Base-by-base conservation (phyloP, 2,329 filamentous ascomycete genomes). In the Tolypocladium amazonense region DNA sequence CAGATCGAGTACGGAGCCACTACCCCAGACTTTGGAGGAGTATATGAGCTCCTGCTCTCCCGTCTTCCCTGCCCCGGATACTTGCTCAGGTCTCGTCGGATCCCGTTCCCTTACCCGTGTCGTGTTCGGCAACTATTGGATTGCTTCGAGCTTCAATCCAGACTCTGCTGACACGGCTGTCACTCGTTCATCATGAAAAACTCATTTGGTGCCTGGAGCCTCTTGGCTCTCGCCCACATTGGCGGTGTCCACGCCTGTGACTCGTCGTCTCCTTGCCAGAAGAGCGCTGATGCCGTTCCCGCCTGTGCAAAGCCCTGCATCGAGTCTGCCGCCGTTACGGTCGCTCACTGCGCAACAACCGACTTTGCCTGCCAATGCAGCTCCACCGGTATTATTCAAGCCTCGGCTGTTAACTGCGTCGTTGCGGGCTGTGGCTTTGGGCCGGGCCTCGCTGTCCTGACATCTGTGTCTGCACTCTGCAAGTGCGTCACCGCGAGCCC, bases 301-400 rank as follows among this genome's bases (percentile, higher is more conserved):
- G 25, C 47, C 14, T 70, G 68, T 57, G 68, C 65, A 25, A 63
- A 61, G 15, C 41, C 54, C 2, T 70, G 68, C 60, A 67, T 70
- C 58, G 55, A 60, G 25, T 68, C 66, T 18, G 68, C 68, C 4
- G 69, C 67, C 4, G 63, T 63, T 20, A 63, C 64, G 7, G 60
- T 60, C 6, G 66, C 63, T 7, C 56, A 57, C 33, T 71, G 69
- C 39, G 61, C 58, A 9, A 60, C 62, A 12, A 57, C 39, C 9
- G 66, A 71, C 61, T 68, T 61, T 56, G 62, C 60, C 20, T 71
- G 69, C 56, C 65, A 67, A 50, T 71, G 69, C 59, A 62, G 61
- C 14, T 65, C 63, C 15, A 54, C 56, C 5, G 56, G 45, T 4
- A 62, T 60, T 20, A 69, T 72, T 35, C 68, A 69, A 43, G 33